Conservation (phyloP, 2,329 filamentous ascomycete genomes). For the Alternaria dauci region DNA sequence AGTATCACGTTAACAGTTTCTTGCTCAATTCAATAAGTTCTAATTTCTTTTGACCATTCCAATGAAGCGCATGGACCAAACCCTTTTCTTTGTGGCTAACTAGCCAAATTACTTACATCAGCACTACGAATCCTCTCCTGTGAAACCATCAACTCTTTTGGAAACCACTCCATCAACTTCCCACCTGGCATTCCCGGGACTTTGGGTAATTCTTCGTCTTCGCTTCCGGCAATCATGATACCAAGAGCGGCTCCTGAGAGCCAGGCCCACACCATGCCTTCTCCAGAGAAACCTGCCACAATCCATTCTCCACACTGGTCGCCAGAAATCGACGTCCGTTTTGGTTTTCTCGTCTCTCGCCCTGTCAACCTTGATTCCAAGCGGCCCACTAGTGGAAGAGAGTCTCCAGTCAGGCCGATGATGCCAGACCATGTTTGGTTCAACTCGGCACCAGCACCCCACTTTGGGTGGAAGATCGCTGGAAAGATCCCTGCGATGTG, state of each 20-base stretch:
- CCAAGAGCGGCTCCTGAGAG: conserved; percentile 24
- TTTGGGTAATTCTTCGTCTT: conserved; percentile 7
- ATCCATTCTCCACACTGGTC: conserved; percentile 47
- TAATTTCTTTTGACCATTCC: not conserved
- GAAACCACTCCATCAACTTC: conserved; percentile 12
- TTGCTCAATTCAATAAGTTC: no score
- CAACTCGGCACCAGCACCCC: conserved; percentile 29
- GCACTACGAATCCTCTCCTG: not conserved
- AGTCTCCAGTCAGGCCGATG: conserved; percentile 59
- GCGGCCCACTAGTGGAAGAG: conserved; percentile 61
- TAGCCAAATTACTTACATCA: conserved; percentile 2
- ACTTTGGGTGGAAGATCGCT: conserved; percentile 18
- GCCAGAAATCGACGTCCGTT: conserved; percentile 15
- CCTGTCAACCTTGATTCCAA: conserved; percentile 45
- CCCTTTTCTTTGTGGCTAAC: not conserved
- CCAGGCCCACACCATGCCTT: conserved; percentile 30
- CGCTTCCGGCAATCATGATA: conserved; percentile 24
- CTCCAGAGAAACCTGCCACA: conserved; percentile 24
- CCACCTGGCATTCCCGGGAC: conserved; percentile 10
- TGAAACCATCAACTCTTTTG: conserved; percentile 4
- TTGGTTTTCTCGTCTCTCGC: not conserved
- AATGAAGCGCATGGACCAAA: not conserved
- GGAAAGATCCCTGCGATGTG: conserved; percentile 22
- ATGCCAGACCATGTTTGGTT: conserved; percentile 61
- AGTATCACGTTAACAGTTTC: no score